These are phyloP conservation scores for Rubroboletus pulcherrimus DNA, from an alignment of 768 basidiomycete species.

Conservation along the genomic window DNA sequence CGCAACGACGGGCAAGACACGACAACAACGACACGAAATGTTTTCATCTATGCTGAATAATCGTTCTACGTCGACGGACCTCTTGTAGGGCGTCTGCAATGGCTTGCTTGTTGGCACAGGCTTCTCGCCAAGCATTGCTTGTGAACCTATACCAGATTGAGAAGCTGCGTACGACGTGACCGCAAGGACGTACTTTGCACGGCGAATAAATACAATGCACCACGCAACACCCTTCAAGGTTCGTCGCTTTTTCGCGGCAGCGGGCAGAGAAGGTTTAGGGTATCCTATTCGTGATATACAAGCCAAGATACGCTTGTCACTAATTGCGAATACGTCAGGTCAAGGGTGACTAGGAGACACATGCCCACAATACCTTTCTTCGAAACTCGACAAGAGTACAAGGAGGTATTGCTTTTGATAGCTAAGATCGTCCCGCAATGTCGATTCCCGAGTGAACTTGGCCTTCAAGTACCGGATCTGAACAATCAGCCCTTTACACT, in stretches of 20 bases:
- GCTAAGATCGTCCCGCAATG: conserved; percentile 68
- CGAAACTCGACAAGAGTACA: conserved; percentile 62
- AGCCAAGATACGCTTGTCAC: conserved; percentile 69
- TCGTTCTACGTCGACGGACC: conserved; percentile 52
- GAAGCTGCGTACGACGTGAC: neutral
- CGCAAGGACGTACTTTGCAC: conserved; percentile 50
- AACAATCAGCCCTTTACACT: conserved; percentile 86
- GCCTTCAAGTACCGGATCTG: conserved; percentile 92
- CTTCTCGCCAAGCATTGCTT: conserved; percentile 61
- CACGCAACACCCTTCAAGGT: conserved; percentile 56
- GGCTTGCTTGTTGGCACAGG: conserved; percentile 56
- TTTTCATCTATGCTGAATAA: conserved; percentile 12
- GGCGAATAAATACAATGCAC: conserved; percentile 60
- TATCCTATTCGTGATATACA: conserved; percentile 77
- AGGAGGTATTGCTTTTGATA: conserved; percentile 91
- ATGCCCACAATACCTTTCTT: conserved; percentile 53
- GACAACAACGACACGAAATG: neutral
- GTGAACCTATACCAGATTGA: conserved; percentile 43
- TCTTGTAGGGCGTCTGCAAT: conserved; percentile 67
- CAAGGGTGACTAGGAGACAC: neutral
- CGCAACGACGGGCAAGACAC: neutral
- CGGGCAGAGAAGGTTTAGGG: conserved; percentile 40
- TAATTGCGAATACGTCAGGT: conserved; percentile 24
- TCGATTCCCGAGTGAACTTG: conserved; percentile 82
- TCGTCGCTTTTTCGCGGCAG: conserved; percentile 38